These are phyloP conservation scores for Aspergillus steynii DNA, from an alignment of 495 filamentous ascomycete genomes.

Conservation along the genomic window DNA sequence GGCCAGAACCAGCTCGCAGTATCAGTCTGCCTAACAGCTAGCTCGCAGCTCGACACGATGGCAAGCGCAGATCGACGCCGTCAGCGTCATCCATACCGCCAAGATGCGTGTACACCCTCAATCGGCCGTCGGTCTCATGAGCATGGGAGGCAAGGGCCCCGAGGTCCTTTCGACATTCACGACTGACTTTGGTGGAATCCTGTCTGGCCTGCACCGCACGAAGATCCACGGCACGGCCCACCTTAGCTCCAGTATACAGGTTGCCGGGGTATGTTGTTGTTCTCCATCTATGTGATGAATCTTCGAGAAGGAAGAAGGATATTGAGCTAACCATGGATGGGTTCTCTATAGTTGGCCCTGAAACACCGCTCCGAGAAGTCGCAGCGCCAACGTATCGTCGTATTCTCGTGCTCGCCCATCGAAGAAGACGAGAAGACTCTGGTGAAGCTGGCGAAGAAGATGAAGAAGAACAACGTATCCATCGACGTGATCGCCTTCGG, in stretches of 20 bases:
- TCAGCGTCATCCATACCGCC: constrained; percentile 89
- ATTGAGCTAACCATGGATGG: background rate
- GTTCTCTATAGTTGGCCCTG: constrained; percentile 70
- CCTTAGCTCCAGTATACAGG: constrained; percentile 88
- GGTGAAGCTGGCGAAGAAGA: constrained; percentile 89
- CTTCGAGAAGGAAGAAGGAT: background rate
- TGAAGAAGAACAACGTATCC: constrained; percentile 93
- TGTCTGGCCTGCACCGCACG: constrained; percentile 89
- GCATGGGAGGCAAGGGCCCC: constrained; percentile 95
- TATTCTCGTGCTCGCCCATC: constrained; percentile 91
- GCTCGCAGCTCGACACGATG: constrained; percentile 75
- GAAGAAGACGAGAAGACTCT: constrained; percentile 84
- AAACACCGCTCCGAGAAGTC: constrained; percentile 98
- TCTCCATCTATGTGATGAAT: background rate
- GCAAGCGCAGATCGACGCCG: constrained; percentile 93
- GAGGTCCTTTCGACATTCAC: constrained; percentile 96
- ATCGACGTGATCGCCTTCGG: constrained; percentile 95
- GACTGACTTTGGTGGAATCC: constrained; percentile 89
- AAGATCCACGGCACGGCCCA: constrained; percentile 89
- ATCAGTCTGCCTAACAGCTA: constrained; percentile 20
- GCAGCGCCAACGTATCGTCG: constrained; percentile 91
- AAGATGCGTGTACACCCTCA: constrained; percentile 95
- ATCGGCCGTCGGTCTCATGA: constrained; percentile 96
- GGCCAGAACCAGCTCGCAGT: background rate
- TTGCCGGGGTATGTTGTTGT: constrained; percentile 73